phyloP scores from a whole-genome alignment of 306 rosid species.

The Prunus mume region DNA sequence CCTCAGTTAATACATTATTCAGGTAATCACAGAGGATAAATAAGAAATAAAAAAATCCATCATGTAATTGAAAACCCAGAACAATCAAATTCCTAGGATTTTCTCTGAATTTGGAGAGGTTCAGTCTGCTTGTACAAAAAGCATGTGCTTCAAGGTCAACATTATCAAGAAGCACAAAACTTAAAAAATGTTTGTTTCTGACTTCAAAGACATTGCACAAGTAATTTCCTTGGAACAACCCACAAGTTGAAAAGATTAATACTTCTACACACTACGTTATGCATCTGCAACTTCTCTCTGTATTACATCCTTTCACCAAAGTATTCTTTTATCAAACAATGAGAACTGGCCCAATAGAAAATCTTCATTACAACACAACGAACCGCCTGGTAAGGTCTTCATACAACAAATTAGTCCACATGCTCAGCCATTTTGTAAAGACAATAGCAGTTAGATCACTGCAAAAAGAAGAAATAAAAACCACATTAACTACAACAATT shows the following conservation, averaged over 20 bases:
- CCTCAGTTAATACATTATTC: not conserved
- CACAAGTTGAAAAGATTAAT: not conserved
- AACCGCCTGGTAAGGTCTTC: conserved; percentile 4
- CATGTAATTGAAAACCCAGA: not conserved
- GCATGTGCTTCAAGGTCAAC: conserved; percentile 1
- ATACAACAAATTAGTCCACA: not conserved
- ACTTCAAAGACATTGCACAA: conserved; percentile 4
- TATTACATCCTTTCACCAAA: conserved; percentile 19
- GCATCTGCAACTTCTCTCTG: not conserved
- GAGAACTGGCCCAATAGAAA: conserved; percentile 3
- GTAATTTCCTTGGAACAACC: not conserved
- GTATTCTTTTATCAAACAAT: conserved; percentile 16
- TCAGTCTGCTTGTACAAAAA: conserved; percentile 1
- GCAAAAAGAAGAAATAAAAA: conserved; percentile 7
- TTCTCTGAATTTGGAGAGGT: conserved; percentile 6
- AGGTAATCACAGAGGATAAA: not conserved
- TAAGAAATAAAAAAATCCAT: not conserved
- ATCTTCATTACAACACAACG: conserved; percentile 8
- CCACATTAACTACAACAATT: not conserved
- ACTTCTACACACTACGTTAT: not conserved
- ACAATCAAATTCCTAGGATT: not conserved
- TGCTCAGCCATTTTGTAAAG: not conserved
- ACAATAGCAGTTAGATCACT: conserved; percentile 2
- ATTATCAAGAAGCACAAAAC: not conserved
- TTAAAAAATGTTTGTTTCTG: not conserved